Evolutionary conservation across 2,329 filamentous ascomycete genomes (phyloP).

Genomic region (Epichloe coenophiala): DNA sequence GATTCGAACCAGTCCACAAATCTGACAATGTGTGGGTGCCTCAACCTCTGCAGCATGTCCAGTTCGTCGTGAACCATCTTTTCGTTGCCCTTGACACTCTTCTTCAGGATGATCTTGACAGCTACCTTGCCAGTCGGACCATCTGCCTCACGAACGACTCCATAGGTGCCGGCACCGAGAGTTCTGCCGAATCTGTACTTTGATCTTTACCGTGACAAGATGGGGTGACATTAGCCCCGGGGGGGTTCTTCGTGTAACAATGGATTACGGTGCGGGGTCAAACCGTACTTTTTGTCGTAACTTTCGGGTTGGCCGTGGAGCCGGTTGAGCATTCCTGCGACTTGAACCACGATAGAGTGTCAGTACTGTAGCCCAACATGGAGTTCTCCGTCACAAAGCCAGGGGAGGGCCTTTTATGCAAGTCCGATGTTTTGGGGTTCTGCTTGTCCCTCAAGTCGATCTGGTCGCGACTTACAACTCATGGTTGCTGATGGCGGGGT

Average conservation of each 20-base stretch:
- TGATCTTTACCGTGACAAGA: constrained; percentile 35
- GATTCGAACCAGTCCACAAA: constrained; percentile 99
- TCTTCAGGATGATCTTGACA: constrained; percentile 98
- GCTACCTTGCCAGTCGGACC: constrained; percentile 74
- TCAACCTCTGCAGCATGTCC: constrained; percentile 77
- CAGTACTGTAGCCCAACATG: background rate
- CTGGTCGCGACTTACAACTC: constrained; percentile 17
- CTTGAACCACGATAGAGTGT: constrained; percentile 28
- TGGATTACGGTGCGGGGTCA: constrained; percentile 12
- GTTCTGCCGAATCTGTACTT: constrained; percentile 89
- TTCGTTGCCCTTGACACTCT: constrained; percentile 97
- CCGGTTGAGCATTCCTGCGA: constrained; percentile 85
- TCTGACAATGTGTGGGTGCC: constrained; percentile 90
- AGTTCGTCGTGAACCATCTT: constrained; percentile 98
- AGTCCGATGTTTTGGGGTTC: background rate
- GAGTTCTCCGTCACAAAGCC: background rate
- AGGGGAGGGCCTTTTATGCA: background rate
- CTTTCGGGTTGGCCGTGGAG: constrained; percentile 93
- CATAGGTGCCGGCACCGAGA: constrained; percentile 92
- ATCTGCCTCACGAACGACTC: constrained; percentile 92
- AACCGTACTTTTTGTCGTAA: constrained; percentile 91
- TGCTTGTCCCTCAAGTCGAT: background rate
- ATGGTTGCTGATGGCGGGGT: constrained; percentile 17
- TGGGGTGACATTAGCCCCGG: background rate
- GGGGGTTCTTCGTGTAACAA: background rate